A percentile compares a stretch with the other conserved stretches of the same genome.
These are phyloP conservation scores for Pleurozium schreberi DNA, from an alignment of 225 moss, liverwort and hornwort species.

Conservation along the genomic window DNA sequence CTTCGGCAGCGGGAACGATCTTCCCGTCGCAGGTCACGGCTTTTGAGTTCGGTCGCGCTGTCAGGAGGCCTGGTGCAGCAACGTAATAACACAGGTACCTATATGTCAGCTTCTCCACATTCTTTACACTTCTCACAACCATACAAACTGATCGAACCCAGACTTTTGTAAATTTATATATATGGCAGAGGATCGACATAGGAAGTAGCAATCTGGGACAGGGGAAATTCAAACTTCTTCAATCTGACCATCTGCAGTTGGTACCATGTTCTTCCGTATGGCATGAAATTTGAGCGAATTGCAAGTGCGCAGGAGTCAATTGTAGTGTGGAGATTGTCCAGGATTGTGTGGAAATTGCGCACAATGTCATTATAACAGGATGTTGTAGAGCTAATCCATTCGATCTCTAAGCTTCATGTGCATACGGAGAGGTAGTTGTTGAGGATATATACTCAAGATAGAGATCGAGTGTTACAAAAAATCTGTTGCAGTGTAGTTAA, in stretches of 20 bases:
- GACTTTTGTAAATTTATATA: too few species aligned
- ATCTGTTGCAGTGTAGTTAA: neutral
- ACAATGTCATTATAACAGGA: neutral
- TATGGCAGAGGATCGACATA: too few species aligned
- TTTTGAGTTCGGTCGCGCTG: slow-evolving; percentile 56
- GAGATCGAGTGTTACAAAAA: neutral
- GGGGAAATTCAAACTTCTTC: neutral
- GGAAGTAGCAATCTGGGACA: neutral
- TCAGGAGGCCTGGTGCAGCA: slow-evolving; percentile 27
- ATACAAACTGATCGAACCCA: neutral
- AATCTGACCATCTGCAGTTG: neutral
- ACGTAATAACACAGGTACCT: neutral
- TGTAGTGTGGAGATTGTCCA: neutral
- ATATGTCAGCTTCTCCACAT: neutral
- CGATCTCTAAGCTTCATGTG: neutral
- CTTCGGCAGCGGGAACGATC: slow-evolving; percentile 31
- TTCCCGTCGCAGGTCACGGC: slow-evolving; percentile 53
- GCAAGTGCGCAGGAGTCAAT: neutral
- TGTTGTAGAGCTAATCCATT: neutral
- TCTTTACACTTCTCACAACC: neutral
- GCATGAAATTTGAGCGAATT: neutral
- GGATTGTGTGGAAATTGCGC: neutral
- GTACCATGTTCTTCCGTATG: neutral
- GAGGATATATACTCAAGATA: neutral
- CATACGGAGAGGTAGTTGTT: neutral